Conservation (phyloP, 352 stramenopile genomes). For the Phytopythium delawarense region DNA sequence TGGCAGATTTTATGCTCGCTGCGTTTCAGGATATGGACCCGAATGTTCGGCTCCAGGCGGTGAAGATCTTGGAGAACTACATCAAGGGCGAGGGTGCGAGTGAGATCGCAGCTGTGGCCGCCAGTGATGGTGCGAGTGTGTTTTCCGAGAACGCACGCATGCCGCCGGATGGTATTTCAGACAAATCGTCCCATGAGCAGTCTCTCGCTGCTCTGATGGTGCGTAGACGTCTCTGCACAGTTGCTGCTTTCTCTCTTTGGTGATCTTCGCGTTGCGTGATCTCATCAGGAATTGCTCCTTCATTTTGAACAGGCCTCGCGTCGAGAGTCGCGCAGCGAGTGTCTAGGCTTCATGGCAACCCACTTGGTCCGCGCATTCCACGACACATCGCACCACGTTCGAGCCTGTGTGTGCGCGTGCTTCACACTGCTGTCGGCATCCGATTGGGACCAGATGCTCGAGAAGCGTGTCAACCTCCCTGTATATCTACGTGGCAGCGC, state of each 20-base stretch:
- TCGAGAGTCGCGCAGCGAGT: conserved; percentile 36
- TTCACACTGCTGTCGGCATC: conserved; percentile 72
- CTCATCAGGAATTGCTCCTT: neutral
- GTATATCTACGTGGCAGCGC: neutral
- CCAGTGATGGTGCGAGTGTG: neutral
- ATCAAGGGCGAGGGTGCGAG: conserved; percentile 61
- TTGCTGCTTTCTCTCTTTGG: neutral
- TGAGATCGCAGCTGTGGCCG: neutral
- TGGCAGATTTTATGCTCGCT: conserved; percentile 75
- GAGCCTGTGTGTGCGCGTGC: conserved; percentile 81
- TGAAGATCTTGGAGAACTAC: conserved; percentile 88
- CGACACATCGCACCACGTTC: conserved; percentile 83
- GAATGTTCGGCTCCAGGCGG: conserved; percentile 80
- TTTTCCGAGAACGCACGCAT: neutral
- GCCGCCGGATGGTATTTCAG: neutral
- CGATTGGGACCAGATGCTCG: conserved; percentile 61
- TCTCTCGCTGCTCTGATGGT: neutral
- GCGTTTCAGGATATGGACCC: conserved; percentile 83
- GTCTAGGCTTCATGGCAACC: conserved; percentile 72
- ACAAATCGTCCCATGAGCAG: neutral
- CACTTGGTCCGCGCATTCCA: conserved; percentile 81
- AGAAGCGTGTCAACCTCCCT: conserved; percentile 11
- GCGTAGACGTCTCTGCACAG: neutral
- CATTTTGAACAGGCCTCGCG: conserved; percentile 5
- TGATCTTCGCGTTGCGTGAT: neutral